These are phyloP conservation scores for Yamagishiella unicocca DNA, from an alignment of 139 green algal species.

Conservation along the genomic window DNA sequence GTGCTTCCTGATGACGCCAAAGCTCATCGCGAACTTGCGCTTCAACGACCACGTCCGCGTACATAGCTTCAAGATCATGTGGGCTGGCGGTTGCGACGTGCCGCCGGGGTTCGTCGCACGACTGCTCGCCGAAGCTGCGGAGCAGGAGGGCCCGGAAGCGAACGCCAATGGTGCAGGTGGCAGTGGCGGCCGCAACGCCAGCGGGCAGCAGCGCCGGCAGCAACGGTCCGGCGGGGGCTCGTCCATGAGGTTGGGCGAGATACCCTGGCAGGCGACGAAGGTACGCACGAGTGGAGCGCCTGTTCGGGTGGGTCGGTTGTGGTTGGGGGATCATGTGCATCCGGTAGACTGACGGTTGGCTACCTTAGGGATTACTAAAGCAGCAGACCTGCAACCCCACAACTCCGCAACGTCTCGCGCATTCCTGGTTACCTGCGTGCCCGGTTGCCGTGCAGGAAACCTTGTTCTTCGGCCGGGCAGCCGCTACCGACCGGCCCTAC, in stretches of 20 bases:
- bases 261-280: slow-evolving; percentile 11
- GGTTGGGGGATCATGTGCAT: too few species aligned
- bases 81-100: neutral
- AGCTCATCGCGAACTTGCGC: slow-evolving; percentile 93
- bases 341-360: too few species aligned
- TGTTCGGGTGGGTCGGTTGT: too few species aligned
- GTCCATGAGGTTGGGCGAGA: neutral
- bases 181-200: neutral
- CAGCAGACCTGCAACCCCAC: too few species aligned
- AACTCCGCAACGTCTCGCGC: too few species aligned
- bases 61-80: neutral
- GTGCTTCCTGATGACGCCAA: slow-evolving; percentile 98
- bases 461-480: too few species aligned
- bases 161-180: neutral
- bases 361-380: too few species aligned
- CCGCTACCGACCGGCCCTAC: too few species aligned
- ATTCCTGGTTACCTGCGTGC: too few species aligned
- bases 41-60: slow-evolving; percentile 65
- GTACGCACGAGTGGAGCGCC: too few species aligned
- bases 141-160: neutral
- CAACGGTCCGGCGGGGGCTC: neutral
- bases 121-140: neutral
- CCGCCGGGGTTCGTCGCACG: neutral
- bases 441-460: too few species aligned
- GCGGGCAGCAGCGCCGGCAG: neutral